Evolutionary conservation across 2,329 filamentous ascomycete genomes (phyloP).

Genomic region (Mycosphaerella sp.): DNA sequence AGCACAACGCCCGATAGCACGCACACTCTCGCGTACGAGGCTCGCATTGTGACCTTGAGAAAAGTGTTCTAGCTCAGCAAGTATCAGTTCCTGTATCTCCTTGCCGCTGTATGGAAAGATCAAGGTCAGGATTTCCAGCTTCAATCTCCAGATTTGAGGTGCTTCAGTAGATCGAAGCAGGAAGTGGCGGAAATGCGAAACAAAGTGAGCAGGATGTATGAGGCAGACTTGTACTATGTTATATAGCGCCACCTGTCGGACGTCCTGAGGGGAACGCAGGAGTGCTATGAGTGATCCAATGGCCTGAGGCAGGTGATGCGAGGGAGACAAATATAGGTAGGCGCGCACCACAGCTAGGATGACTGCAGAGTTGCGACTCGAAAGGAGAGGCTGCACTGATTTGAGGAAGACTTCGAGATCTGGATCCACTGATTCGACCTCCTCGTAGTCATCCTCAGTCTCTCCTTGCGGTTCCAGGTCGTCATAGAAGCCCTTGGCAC

Average conservation of each 20-base stretch:
- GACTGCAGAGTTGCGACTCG: slow-evolving; percentile 88
- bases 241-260: slow-evolving; percentile 82
- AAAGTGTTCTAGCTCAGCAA: slow-evolving; percentile 93
- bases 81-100: slow-evolving; percentile 74
- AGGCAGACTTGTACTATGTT: slow-evolving; percentile 94
- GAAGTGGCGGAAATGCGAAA: slow-evolving; percentile 83
- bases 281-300: slow-evolving; percentile 83
- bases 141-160: slow-evolving; percentile 78
- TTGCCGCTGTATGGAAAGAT: slow-evolving; percentile 77
- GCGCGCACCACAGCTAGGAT: slow-evolving; percentile 80
- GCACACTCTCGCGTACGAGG: slow-evolving; percentile 80
- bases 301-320: slow-evolving; percentile 65
- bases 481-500: slow-evolving; percentile 66
- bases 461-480: slow-evolving; percentile 50
- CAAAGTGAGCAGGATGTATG: slow-evolving; percentile 68
- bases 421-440: slow-evolving; percentile 61
- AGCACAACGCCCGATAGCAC: slow-evolving; percentile 88
- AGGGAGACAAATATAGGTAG: slow-evolving; percentile 77
- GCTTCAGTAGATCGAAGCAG: slow-evolving; percentile 74
- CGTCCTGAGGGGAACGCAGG: slow-evolving; percentile 75
- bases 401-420: slow-evolving; percentile 78
- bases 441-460: slow-evolving; percentile 47
- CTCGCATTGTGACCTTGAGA: slow-evolving; percentile 67
- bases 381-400: slow-evolving; percentile 73
- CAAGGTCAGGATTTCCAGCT: slow-evolving; percentile 83